Percentiles rank a stretch among this genome's conserved stretches.
These are phyloP conservation scores for Gonium pectorale DNA, from an alignment of 139 green algal species.

Conservation along the genomic window DNA sequence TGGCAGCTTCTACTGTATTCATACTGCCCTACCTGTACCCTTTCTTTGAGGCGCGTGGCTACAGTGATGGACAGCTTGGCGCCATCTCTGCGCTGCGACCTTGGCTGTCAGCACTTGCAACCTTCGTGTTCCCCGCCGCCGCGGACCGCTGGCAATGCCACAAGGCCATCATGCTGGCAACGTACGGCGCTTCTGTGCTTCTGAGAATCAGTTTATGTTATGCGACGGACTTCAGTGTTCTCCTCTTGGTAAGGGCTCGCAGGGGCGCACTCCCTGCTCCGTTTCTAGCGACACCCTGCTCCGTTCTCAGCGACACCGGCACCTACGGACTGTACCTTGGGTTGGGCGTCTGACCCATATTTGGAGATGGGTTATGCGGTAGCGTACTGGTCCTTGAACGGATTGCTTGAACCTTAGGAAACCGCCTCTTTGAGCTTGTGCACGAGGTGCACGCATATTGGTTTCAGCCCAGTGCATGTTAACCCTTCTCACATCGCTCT, in stretches of 20 bases:
- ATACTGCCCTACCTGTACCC: slow-evolving; percentile 39
- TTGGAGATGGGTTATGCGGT: too few species aligned
- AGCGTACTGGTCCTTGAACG: too few species aligned
- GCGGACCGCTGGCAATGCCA: slow-evolving; percentile 32
- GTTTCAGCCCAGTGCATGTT: neutral
- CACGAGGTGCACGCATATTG: too few species aligned
- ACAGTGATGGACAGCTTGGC: slow-evolving; percentile 35
- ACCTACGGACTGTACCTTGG: too few species aligned
- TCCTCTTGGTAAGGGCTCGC: neutral
- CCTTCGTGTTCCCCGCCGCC: slow-evolving; percentile 1
- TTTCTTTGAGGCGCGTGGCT: neutral
- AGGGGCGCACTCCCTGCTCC: too few species aligned
- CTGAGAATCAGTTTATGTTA: neutral
- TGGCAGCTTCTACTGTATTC: neutral
- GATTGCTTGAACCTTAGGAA: too few species aligned
- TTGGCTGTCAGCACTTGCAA: slow-evolving; percentile 23
- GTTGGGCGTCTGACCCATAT: too few species aligned
- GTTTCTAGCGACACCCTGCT: too few species aligned
- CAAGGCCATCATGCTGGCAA: slow-evolving; percentile 3
- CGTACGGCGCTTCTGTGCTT: neutral
- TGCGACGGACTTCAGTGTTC: neutral
- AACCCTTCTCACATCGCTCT: neutral
- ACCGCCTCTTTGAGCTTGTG: too few species aligned
- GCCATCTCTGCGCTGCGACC: slow-evolving; percentile 30
- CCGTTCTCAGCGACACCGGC: too few species aligned